Evolutionary conservation across 2,329 filamentous ascomycete species (phyloP).

Genomic region (Fusarium tanahbumbuense): DNA sequence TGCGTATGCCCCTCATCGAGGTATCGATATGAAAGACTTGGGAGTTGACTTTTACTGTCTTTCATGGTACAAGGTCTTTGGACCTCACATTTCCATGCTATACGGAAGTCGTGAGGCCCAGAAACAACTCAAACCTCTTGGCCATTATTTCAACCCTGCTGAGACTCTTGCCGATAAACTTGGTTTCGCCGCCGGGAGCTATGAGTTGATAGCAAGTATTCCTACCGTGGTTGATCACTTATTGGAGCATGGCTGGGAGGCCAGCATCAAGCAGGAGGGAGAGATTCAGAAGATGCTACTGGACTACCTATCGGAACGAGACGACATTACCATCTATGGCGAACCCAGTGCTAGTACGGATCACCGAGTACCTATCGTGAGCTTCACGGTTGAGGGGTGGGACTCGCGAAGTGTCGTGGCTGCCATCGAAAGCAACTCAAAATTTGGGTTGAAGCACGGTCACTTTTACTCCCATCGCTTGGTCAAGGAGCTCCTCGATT

Average conservation of each 20-base stretch:
- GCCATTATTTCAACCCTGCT: constrained; percentile 75
- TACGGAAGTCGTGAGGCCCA: constrained; percentile 72
- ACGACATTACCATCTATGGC: constrained; percentile 69
- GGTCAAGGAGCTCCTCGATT: constrained; percentile 66
- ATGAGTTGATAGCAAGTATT: constrained; percentile 75
- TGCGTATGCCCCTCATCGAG: constrained; percentile 78
- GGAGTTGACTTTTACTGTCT: constrained; percentile 83
- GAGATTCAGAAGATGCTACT: constrained; percentile 69
- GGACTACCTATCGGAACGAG: constrained; percentile 64
- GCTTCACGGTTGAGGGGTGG: constrained; percentile 70
- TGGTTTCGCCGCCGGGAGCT: constrained; percentile 74
- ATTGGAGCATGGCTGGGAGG: constrained; percentile 59
- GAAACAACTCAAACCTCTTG: constrained; percentile 63
- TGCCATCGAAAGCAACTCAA: constrained; percentile 67
- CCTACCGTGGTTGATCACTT: constrained; percentile 72
- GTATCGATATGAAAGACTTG: constrained; percentile 74
- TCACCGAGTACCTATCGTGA: constrained; percentile 73
- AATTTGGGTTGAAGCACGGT: constrained; percentile 74
- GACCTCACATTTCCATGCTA: constrained; percentile 77
- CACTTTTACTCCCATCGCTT: constrained; percentile 76
- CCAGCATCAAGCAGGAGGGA: constrained; percentile 69
- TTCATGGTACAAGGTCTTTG: constrained; percentile 86
- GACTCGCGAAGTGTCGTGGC: constrained; percentile 70
- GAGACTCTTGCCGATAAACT: constrained; percentile 73
- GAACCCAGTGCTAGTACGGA: constrained; percentile 59